Evolutionary conservation across 2,329 filamentous ascomycete genomes (phyloP), one percentile per base, ranked within the genome.

Genomic region (Phyllosticta citriasiana): DNA sequence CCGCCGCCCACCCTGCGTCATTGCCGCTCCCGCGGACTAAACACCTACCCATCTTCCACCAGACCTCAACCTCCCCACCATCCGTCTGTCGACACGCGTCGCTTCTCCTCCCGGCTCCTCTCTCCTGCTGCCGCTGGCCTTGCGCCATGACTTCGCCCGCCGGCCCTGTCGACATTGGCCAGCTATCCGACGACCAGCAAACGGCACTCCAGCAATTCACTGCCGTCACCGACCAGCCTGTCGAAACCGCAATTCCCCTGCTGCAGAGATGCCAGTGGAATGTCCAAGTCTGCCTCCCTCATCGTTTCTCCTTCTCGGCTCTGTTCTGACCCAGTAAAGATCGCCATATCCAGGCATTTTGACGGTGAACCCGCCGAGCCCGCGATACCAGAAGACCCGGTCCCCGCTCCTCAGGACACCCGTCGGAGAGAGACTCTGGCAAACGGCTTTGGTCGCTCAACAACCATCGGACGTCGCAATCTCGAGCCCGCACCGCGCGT

Each of bases 281-380:
- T 71, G 88, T 96, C 0, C 89, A 93, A 79, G 89, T 91, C 74
- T 47, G 75, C 63, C 16, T 7, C 54, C 51, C 51, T 27, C 52
- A 4, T n/a, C 30, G 12, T 26, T n/a, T 50, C 27, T 53, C 10
- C 12, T 22, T n/a, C 19, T 59, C 60, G 24, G 19, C 61, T 16
- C 5, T 25, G 27, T 30, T 14, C 66, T 68, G 63, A 73, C 61
- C 53, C 58, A 60, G 51, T 26, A 33, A 71, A 97, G 87, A 96
- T 97, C 68, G 93, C 94, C 62, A 93, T 99, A 65, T 85, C 94
- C 66, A 95, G 95, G 71, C 97, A 97, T 83, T 99, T 97, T 73
- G 94, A 99, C 70, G 94, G 94, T 67, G 94, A 97, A 76, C 88
- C 88, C 3, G 84, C 91, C 56, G 90, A 96, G 62, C 72, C 74